Base-by-base conservation (phyloP, 2,329 filamentous ascomycete genomes). In the Nothophoma quercina region DNA sequence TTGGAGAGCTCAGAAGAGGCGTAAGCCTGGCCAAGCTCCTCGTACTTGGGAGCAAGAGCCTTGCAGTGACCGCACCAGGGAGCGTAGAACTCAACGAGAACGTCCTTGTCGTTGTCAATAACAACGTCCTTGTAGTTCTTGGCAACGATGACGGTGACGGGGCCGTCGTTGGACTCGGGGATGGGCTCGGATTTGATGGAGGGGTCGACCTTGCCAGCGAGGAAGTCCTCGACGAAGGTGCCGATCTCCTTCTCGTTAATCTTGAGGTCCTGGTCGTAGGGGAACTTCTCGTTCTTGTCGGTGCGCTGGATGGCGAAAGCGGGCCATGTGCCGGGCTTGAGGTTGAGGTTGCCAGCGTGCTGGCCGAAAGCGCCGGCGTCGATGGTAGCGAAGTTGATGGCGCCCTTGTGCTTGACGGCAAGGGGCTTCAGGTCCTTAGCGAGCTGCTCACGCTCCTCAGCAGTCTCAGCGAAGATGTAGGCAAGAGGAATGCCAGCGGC, bases 131-230 rank as follows among this genome's bases (percentile, higher is more conserved):
- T 83, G 85, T 97, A 99, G 81, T 85, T 93, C 81, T 96, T 90
- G 75, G 93, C 95, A 52, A 99, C 95, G 52, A 99, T 84, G 56
- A 96, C 83, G 56, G 87, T 88, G 69, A 97, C 93, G 59, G 91
- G 85, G 50, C 91, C 92, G 61, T 97, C 92, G 78, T 99, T 90
- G 61, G 85, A 89, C 85, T 97, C 92, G 59, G 95, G 95, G 65
- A 98, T 88, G 51, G 92, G 90, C 85, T 99, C 95, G 60, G 93
- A 97, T 87, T 99, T 99, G 85, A 99, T 89, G 84, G 90, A 96
- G 68, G 95, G 90, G 78, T 96, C 88, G 63, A 98, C 77, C 84
- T 96, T 96, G 79, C 93, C 95, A 57, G 85, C 84, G 54, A 87
- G 80, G 75, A 93, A 97, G 65, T 95, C 86, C 62, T 95, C 85